phyloP scores from a whole-genome alignment of 495 filamentous ascomycete genomes.

The Staphylotrichum longicolle region DNA sequence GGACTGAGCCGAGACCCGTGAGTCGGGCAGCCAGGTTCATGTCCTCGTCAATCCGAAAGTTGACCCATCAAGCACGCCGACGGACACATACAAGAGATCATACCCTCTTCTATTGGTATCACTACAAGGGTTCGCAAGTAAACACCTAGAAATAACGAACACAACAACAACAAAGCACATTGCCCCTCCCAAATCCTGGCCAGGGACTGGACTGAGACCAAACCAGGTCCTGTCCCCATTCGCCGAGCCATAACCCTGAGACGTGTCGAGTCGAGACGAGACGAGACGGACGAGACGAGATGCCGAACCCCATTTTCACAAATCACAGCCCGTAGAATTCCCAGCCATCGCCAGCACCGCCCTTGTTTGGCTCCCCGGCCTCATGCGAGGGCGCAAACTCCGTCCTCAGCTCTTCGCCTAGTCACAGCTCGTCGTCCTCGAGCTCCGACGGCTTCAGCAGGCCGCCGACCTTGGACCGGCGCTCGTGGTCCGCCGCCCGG shows the following conservation, averaged over 20 bases:
- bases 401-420: constrained; percentile 58
- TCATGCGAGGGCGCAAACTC: constrained; percentile 49
- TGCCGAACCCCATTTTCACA: too few species aligned
- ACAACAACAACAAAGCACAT: not conserved
- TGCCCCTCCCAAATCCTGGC: constrained; percentile 1
- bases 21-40: too few species aligned
- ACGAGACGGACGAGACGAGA: too few species aligned
- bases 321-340: constrained; percentile 51
- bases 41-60: too few species aligned
- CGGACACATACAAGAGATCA: not conserved
- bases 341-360: constrained; percentile 46
- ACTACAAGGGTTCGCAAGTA: constrained; percentile 28
- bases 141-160: constrained; percentile 15
- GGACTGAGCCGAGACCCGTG: too few species aligned
- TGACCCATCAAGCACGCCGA: too few species aligned
- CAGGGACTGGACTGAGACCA: not conserved
- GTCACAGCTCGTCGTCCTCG: constrained; percentile 95
- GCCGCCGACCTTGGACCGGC: constrained; percentile 87
- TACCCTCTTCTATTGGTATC: constrained; percentile 35
- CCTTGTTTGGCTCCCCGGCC: constrained; percentile 10
- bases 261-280: too few species aligned
- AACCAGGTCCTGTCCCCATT: not conserved
- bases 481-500: constrained; percentile 75
- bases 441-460: constrained; percentile 90
- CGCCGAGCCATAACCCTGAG: not conserved